Evolutionary conservation across 495 filamentous ascomycete genomes (phyloP), one percentile per base, ranked within the genome.

Genomic region (Cercophora newfieldiana): DNA sequence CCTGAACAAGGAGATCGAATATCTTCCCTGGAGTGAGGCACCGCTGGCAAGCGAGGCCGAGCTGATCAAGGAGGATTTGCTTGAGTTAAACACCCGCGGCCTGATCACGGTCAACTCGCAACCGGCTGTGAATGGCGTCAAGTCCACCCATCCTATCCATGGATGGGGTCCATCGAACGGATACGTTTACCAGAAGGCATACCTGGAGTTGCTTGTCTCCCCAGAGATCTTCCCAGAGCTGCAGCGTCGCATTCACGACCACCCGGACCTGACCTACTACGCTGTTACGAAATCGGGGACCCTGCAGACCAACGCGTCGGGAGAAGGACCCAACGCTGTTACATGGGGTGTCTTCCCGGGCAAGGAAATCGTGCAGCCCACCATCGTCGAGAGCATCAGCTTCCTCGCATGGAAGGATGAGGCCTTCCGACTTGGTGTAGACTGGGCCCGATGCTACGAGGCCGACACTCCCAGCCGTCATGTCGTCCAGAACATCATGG

Each of bases 331-430:
- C 25, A 99, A 98, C 71, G 96, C 96, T 12, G 88, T 99, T 57
- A 99, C 96, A 3, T 99, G 96, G 96, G 96, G 96, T 78, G 96
- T 98, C 51, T 99, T 97, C 81, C 94, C 96, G 12, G 95, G 95
- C 33, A 95, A 97, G 74, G 96, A 99, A 77, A 97, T 99, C 72
- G 93, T 99, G 51, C 96, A 99, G 75, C 96, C 96, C 12, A 99
- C 96, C n/a, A 96, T 99, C 66, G 94, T 98, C 54, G 96, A 99
- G 79, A 96, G 92, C 7, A 88, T 98, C 77, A 95, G 91, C 78
- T 99, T 99, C 86, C 77, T 99, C 61, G 96, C 96, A 26, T 99
- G 96, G 96, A 97, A 97, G 81, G 96, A 99, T 68, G 96, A 99
- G 75, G 96, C 96, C 18, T 99, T 89, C 79, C 87, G 90, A 63